phyloP scores from a whole-genome alignment of 1,139 yeast genomes.

The Meyerozyma carpophila region DNA sequence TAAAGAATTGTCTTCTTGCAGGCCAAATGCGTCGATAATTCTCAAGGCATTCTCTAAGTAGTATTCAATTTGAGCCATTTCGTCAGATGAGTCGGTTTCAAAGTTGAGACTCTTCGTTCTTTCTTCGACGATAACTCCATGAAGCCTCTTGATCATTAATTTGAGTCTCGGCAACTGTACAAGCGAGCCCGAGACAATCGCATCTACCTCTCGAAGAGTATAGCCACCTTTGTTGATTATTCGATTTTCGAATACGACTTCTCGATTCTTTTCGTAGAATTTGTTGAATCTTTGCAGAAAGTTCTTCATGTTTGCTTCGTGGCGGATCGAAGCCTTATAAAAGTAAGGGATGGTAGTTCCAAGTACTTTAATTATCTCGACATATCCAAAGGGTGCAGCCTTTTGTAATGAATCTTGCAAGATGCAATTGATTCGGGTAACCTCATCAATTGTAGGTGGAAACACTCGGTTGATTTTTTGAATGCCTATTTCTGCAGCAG shows the following conservation, averaged over 20 bases:
- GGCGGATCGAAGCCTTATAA: slow-evolving; percentile 87
- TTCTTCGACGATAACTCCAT: slow-evolving; percentile 20
- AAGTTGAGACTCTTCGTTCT: slow-evolving; percentile 10
- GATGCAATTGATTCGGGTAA: slow-evolving; percentile 81
- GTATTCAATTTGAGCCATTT: slow-evolving; percentile 19
- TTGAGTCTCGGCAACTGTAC: slow-evolving; percentile 65
- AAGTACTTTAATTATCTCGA: slow-evolving; percentile 73
- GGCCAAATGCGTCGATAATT: slow-evolving; percentile 81
- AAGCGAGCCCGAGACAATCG: slow-evolving; percentile 63
- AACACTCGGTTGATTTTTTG: slow-evolving; percentile 68
- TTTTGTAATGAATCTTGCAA: slow-evolving; percentile 67
- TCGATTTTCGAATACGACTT: slow-evolving; percentile 33
- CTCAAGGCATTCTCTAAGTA: slow-evolving; percentile 52
- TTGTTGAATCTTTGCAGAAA: slow-evolving; percentile 40
- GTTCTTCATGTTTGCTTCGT: slow-evolving; percentile 64
- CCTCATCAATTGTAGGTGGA: slow-evolving; percentile 94
- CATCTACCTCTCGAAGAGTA: slow-evolving; percentile 58
- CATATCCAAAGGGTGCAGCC: slow-evolving; percentile 63
- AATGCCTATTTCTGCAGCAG: slow-evolving; percentile 47
- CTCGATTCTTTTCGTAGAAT: slow-evolving; percentile 41
- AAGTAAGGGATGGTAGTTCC: slow-evolving; percentile 82
- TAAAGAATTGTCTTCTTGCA: slow-evolving; percentile 23
- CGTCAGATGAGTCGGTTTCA: slow-evolving; percentile 11
- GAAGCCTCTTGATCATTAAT: slow-evolving; percentile 57
- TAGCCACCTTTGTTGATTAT: slow-evolving; percentile 32